Conservation (phyloP, 768 basidiomycete genomes). For the Amanita molliuscula region DNA sequence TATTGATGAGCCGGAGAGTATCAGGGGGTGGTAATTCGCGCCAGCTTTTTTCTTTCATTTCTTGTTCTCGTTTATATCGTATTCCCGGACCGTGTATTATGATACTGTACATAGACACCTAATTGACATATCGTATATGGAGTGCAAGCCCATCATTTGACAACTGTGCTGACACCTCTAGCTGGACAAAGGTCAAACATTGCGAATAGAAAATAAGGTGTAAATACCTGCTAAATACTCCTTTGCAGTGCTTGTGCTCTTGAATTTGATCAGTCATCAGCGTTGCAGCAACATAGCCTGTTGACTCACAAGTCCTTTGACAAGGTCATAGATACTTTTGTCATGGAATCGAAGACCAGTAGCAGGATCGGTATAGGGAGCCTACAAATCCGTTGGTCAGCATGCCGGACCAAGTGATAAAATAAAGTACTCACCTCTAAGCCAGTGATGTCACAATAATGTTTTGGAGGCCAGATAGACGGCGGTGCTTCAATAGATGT, state of each 20-base stretch:
- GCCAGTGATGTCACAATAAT: constrained; percentile 83
- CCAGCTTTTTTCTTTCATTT: neutral
- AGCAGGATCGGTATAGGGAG: constrained; percentile 75
- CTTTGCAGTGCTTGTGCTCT: constrained; percentile 66
- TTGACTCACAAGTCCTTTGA: constrained; percentile 55
- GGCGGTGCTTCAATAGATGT: constrained; percentile 80
- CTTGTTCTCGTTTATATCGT: neutral
- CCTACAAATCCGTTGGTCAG: constrained; percentile 26
- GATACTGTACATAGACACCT: neutral
- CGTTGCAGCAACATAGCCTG: neutral
- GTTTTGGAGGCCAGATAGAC: constrained; percentile 63
- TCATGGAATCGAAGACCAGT: constrained; percentile 77
- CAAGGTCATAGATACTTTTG: constrained; percentile 77
- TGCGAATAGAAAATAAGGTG: neutral
- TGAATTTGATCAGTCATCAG: neutral
- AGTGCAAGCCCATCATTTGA: constrained; percentile 16
- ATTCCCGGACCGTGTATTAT: neutral
- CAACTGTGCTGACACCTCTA: constrained; percentile 27
- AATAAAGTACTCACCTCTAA: constrained; percentile 41
- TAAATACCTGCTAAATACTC: constrained; percentile 59
- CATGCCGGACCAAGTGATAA: neutral
- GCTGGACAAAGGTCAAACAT: constrained; percentile 14
- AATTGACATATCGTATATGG: neutral
- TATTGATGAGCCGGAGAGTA: constrained; percentile 45
- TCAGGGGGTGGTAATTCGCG: constrained; percentile 9